A percentile compares a stretch with the other conserved stretches of the same genome.
These are phyloP conservation scores for Dactylellina parvicollis DNA, from an alignment of 2,329 filamentous ascomycete genomes.

Conservation along the genomic window DNA sequence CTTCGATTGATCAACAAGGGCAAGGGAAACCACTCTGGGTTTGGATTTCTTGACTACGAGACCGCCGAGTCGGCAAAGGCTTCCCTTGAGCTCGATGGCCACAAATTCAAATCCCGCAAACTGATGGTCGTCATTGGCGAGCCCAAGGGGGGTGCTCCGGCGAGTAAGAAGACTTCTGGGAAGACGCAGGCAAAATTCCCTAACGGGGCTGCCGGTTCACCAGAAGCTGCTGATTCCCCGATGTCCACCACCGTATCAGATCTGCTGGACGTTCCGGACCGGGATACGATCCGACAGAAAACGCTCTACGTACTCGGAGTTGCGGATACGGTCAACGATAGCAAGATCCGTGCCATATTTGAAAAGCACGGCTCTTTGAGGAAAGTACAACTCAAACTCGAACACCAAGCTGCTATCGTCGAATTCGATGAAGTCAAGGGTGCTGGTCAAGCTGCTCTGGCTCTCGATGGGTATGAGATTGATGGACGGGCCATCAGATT, in stretches of 20 bases:
- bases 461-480: constrained; percentile 69
- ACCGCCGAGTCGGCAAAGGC: constrained; percentile 74
- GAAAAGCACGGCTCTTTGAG: constrained; percentile 76
- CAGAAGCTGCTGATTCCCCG: constrained; percentile 56
- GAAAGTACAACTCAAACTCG: constrained; percentile 80
- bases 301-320: constrained; percentile 85
- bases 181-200: constrained; percentile 64
- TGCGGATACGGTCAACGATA: constrained; percentile 90
- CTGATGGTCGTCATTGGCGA: constrained; percentile 67
- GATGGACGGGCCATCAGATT: constrained; percentile 67
- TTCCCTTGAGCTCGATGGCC: constrained; percentile 74
- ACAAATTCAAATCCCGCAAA: constrained; percentile 74
- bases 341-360: constrained; percentile 77
- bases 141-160: constrained; percentile 62
- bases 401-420: constrained; percentile 84
- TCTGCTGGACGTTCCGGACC: constrained; percentile 60
- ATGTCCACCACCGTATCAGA: constrained; percentile 59
- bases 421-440: constrained; percentile 78
- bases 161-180: constrained; percentile 37
- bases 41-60: constrained; percentile 80
- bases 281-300: constrained; percentile 69
- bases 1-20: constrained; percentile 75
- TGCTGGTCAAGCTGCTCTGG: constrained; percentile 76
- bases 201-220: constrained; percentile 56
- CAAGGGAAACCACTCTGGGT: constrained; percentile 76